Evolutionary conservation across 1,139 yeast species (phyloP), one percentile per base, ranked within the genome.

Genomic region (Pichia sorboxylosa): DNA sequence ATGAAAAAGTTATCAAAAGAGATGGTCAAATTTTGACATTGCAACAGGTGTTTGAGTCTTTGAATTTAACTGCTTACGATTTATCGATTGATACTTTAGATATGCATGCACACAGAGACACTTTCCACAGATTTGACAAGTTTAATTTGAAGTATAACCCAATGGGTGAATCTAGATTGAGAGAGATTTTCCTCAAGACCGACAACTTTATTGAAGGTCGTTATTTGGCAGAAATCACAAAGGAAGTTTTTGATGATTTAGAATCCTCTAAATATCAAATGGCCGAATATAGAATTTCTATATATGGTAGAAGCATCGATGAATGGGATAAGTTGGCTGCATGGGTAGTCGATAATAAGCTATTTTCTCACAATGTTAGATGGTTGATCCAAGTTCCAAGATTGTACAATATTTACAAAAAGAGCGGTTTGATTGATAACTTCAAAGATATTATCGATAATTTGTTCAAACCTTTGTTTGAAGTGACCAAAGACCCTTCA

Each of bases 101-200:
- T 58, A 92, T 92, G 99, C 99, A 92, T 58, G 96, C 99, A 3
- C 98, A 92, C 55, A 83, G 90, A 41, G 98, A 92, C 52, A 80
- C 97, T 0, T 92, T 92, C 69, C 98, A 92, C 58, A 70, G 98
- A 48, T 92, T 92, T 52, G 99, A 92, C 59, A 92, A 92, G 59
- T 92, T 92, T 66, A 92, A 92, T 55, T 67, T 92, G 59, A 92
- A 92, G 58, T 92, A 92, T 61, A 92, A 92, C 51, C 99, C 99
- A 15, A 81, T 92, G 48, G 99, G 99, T 17, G 98, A 90, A 59
- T 87, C 97, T 15, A 77, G 98, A 57, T 63, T 92, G 53, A 73
- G 98, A 58, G 97, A 90, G 53, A 90, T 92, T 35, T 92, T 92
- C 54, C 65, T 92, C 48, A 92, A 90, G 58, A 90, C 98, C 0